Base-by-base conservation (phyloP, 345 rosid species). In the Microthlaspi erraticum region DNA sequence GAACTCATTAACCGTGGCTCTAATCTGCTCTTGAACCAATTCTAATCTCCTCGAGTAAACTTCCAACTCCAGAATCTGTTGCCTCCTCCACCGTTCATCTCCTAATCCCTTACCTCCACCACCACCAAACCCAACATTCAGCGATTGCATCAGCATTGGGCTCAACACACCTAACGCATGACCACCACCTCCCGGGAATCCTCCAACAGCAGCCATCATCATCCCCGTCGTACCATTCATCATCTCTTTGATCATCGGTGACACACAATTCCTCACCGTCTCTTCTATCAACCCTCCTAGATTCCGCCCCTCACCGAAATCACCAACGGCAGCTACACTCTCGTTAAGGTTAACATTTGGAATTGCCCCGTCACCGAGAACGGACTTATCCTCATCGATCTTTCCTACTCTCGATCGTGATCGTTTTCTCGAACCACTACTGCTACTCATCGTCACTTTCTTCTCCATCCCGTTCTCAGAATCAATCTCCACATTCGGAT, bases 71-170 rank as follows among this genome's bases (percentile, higher is more conserved):
- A 91, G 66, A 63, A 94, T 89, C 85, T 86, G 96, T 60, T 89
- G 96, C 66, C 83, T 91, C 85, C 93, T 89, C 98, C 98, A 93
- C 74, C 83, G 85, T 58, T 87, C 97, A 10, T 93, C 97, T 53
- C 72, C 72, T 71, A 65, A 64, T 23, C 78, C 88, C 20, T 79
- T 70, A 55, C 58, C 70, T 8, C 60, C 60, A 54, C n/a, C 78
- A 14, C 71, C 79, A 37, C 79, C 80, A 71, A 74, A 66, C 19
- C 73, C 87, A 4, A 64, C 2, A 63, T 58, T 70, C 51, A 76
- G 14, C 18, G 76, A 58, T 9, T 58, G 72, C 60, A 71, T 76
- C 5, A 58, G 45, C 65, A 70, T 70, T 3, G 79, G 71, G 45
- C 66, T 76, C 49, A 76, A 39, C 5, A 55, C 49, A 29, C 72